These are phyloP conservation scores for Pulveroboletus sp. DNA, from an alignment of 768 basidiomycete genomes.

Conservation along the genomic window DNA sequence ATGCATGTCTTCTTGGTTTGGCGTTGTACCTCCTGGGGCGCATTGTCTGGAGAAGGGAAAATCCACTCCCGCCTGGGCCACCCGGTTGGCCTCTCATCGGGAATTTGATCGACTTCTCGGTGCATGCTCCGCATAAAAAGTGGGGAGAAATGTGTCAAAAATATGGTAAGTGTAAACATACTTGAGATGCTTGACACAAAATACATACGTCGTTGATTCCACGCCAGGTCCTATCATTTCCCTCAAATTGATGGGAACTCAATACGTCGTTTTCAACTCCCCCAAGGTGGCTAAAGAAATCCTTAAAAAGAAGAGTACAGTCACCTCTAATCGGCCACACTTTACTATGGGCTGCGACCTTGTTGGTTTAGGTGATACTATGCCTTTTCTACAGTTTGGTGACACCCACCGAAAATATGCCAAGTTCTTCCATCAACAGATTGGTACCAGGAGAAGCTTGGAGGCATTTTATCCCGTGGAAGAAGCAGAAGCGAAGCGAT, in stretches of 20 bases:
- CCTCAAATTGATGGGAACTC: conserved; percentile 35
- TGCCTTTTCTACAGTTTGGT: conserved; percentile 8
- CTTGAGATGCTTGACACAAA: background rate
- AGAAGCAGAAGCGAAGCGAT: conserved; percentile 2
- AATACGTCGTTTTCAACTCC: conserved; percentile 46
- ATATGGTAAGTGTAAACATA: conserved; percentile 37
- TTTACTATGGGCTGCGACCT: conserved; percentile 20
- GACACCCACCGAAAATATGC: conserved; percentile 4
- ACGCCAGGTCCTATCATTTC: conserved; percentile 9
- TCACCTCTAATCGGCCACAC: conserved; percentile 5
- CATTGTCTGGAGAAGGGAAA: background rate
- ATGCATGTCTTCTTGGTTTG: conserved; percentile 10
- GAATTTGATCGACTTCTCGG: conserved; percentile 54
- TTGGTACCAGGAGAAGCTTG: conserved; percentile 7
- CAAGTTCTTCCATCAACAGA: conserved; percentile 5
- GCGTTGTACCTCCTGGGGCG: background rate
- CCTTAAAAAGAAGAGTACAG: conserved; percentile 8
- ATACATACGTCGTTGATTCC: conserved; percentile 4
- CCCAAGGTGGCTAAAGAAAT: conserved; percentile 27
- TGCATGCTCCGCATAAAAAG: conserved; percentile 44
- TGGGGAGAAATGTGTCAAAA: conserved; percentile 36
- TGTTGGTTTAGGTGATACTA: conserved; percentile 5
- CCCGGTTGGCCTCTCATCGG: conserved; percentile 40
- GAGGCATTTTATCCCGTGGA: conserved; percentile 1
- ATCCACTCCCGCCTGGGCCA: conserved; percentile 10